phyloP scores from a whole-genome alignment of 805 yeast genomes.

The Pichia californica region DNA sequence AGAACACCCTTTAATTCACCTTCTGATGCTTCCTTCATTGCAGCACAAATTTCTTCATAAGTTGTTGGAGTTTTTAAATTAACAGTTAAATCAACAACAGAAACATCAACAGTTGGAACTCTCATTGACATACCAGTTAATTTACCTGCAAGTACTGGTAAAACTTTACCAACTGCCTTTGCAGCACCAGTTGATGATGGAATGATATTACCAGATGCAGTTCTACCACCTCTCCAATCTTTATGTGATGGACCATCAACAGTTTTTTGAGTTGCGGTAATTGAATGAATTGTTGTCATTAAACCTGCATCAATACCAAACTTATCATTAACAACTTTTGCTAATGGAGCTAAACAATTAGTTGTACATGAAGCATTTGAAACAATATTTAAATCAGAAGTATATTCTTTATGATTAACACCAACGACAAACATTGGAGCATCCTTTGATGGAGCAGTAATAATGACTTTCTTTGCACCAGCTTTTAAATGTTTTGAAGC shows the following conservation, averaged over 20 bases:
- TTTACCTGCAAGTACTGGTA: constrained; percentile 86
- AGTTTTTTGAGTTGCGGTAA: constrained; percentile 94
- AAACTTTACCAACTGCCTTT: constrained; percentile 94
- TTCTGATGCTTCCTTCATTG: constrained; percentile 74
- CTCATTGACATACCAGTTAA: constrained; percentile 92
- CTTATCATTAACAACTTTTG: constrained; percentile 79
- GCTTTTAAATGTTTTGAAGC: constrained; percentile 80
- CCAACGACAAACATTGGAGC: constrained; percentile 96
- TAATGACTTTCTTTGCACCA: constrained; percentile 92
- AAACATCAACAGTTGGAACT: constrained; percentile 90
- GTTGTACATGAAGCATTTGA: constrained; percentile 96
- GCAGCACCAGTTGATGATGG: constrained; percentile 98
- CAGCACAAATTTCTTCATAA: constrained; percentile 73
- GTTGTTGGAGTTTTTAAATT: constrained; percentile 70
- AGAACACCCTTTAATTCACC: constrained; percentile 73
- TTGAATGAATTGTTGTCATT: constrained; percentile 95
- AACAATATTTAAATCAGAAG: constrained; percentile 65
- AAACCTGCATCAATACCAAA: constrained; percentile 88
- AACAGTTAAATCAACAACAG: constrained; percentile 89
- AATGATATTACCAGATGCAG: constrained; percentile 91
- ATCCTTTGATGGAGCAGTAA: constrained; percentile 90
- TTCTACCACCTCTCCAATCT: constrained; percentile 99
- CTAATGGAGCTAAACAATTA: constrained; percentile 91
- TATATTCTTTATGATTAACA: constrained; percentile 78
- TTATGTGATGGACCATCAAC: constrained; percentile 96